Evolutionary conservation across 2,329 filamentous ascomycete species (phyloP), one percentile per base, ranked within the genome.

Genomic region (Alternaria alternata): DNA sequence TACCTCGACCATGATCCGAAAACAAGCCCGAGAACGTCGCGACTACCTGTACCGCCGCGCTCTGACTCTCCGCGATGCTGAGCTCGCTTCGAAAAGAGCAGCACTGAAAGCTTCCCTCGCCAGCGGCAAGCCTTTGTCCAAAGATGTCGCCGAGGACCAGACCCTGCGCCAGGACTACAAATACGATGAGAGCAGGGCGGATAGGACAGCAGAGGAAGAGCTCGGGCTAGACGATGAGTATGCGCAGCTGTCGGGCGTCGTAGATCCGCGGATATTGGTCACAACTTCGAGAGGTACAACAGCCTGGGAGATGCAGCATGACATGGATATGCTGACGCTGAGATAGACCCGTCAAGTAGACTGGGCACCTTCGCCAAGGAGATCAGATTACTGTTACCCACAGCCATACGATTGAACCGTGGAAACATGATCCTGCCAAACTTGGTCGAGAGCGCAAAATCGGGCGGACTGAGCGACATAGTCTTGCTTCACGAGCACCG

Each of bases 351-450:
- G 1, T 60, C 57, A 0, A 57, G 53, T 39, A 86, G 95, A 54
- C 84, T 99, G 8, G 87, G 88, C n/a, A 89, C 92, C 0, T 99
- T 99, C 74, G 91, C 93, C 30, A 98, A 99, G 77, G 95, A 98
- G 78, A 91, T 97, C 54, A 85, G 93, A 52, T 82, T 96, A 20
- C 82, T 96, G 6, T 83, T 96, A 1, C 94, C 94, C 0, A 97
- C 94, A 0, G 87, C 90, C 0, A 94, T 97, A 63, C 88, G 94
- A 9, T 81, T 98, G 54, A 99, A 99, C 78, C 88, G 95, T 77
- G 95, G 95, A 75, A 97, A 95, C 66, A 84, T 96, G 30, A 89
- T 98, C 62, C 83, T 98, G 8, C 91, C 91, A 3, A 94, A 96
- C 71, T 85, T 99, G 3, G 91, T 97, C 26, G 84, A 87, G 48